phyloP scores from a whole-genome alignment of 2,329 filamentous ascomycete species.

The Colletotrichum costaricense region DNA sequence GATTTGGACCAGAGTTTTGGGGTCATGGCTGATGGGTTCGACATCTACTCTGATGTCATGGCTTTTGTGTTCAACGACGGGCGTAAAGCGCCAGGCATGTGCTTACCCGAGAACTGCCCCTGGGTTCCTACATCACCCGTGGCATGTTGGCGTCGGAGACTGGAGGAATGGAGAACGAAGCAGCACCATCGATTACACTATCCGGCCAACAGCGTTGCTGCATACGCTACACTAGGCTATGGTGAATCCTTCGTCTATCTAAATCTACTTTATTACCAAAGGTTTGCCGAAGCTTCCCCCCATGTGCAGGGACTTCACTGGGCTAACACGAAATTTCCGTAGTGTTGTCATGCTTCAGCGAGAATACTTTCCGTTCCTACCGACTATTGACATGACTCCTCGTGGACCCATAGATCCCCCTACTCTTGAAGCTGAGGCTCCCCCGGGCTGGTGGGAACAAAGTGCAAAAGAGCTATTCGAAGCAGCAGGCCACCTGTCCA shows the following conservation, averaged over 20 bases:
- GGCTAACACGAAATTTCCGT: neutral
- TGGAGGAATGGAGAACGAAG: conserved; percentile 48
- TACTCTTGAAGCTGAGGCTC: conserved; percentile 49
- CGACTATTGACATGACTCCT: conserved; percentile 47
- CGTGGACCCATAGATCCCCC: conserved; percentile 53
- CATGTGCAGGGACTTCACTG: neutral
- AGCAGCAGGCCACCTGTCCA: conserved; percentile 48
- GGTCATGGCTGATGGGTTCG: conserved; percentile 54
- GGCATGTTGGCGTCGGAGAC: conserved; percentile 42
- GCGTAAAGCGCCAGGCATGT: conserved; percentile 52
- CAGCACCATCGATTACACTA: conserved; percentile 51
- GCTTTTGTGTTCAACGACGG: conserved; percentile 56
- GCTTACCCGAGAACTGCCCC: conserved; percentile 50
- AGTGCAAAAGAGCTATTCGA: conserved; percentile 49
- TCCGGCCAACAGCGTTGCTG: conserved; percentile 49
- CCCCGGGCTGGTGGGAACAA: conserved; percentile 52
- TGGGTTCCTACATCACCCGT: conserved; percentile 52
- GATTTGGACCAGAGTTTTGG: conserved; percentile 45
- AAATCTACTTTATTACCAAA: conserved; percentile 56
- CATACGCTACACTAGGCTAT: conserved; percentile 51
- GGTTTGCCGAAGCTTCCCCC: conserved; percentile 41
- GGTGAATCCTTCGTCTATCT: conserved; percentile 55
- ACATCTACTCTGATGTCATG: conserved; percentile 55
- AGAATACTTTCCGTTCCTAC: conserved; percentile 58
- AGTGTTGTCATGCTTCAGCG: conserved; percentile 55